A percentile compares a stretch with the other conserved stretches of the same genome.
Conservation (phyloP, 169 alveolate species). For the Plasmodium cynomolgi region DNA sequence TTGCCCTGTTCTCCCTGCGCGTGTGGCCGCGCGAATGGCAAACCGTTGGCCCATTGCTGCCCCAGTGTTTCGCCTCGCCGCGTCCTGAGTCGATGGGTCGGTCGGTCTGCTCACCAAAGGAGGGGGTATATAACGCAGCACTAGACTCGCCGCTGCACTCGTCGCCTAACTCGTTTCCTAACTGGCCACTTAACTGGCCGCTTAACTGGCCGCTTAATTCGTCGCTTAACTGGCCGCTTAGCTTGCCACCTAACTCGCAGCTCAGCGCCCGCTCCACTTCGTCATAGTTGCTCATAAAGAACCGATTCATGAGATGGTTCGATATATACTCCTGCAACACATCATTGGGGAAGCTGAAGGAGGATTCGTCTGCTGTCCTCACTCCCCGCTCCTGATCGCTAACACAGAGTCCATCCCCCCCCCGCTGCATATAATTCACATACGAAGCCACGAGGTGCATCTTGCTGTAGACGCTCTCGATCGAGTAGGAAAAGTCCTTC, state of each 20-base stretch:
- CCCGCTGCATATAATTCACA: neutral
- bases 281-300: conserved; percentile 24
- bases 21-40: neutral
- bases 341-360: conserved; percentile 9
- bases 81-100: too few relatives aligned
- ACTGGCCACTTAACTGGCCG: neutral
- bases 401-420: neutral
- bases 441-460: conserved; percentile 17
- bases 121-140: neutral
- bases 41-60: neutral
- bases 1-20: neutral
- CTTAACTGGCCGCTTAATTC: neutral
- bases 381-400: neutral
- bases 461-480: conserved; percentile 33
- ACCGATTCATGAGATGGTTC: conserved; percentile 14
- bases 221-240: neutral
- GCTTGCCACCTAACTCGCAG: neutral
- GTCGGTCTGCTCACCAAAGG: neutral
- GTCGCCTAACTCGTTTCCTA: neutral
- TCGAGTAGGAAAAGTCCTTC: conserved; percentile 38
- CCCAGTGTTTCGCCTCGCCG: neutral
- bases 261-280: conserved; percentile 23
- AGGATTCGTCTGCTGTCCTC: neutral
- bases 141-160: neutral
- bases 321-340: conserved; percentile 14